Percentiles rank a stretch among this genome's conserved stretches.
Evolutionary conservation across 345 rosid genomes (phyloP).

Genomic region (Moricandia moricandioides): DNA sequence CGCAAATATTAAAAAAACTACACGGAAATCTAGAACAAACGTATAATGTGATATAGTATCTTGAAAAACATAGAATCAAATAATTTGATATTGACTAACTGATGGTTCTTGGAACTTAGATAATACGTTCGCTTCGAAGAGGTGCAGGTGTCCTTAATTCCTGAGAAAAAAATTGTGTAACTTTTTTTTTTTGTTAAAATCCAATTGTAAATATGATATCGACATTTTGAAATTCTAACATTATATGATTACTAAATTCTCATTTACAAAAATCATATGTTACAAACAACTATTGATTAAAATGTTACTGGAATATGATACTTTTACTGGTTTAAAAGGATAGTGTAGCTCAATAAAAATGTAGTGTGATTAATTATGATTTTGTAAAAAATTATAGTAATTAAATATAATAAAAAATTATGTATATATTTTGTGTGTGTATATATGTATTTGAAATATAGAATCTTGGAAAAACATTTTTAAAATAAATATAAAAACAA

Average conservation of each 20-base stretch:
- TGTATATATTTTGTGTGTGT: too few species aligned
- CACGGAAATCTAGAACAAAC: conserved; percentile 26
- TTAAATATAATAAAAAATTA: neutral
- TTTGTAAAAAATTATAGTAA: neutral
- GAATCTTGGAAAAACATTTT: neutral
- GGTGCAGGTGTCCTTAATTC: neutral
- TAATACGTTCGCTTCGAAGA: conserved; percentile 3
- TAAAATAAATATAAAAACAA: neutral
- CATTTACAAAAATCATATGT: neutral
- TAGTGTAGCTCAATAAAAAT: neutral
- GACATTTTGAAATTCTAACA: neutral
- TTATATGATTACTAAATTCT: neutral
- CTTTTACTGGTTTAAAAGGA: too few species aligned
- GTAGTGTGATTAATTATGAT: neutral
- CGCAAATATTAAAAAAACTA: conserved; percentile 16
- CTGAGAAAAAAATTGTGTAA: neutral
- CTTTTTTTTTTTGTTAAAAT: neutral
- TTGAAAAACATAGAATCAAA: conserved; percentile 20
- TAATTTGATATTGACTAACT: conserved; percentile 31
- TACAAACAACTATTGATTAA: neutral
- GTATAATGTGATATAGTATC: conserved; percentile 1
- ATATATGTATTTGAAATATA: neutral
- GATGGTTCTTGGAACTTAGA: conserved; percentile 18
- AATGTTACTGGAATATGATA: neutral
- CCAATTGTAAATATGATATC: neutral